Evolutionary conservation across 2,329 filamentous ascomycete species (phyloP), one percentile per base, ranked within the genome.

Genomic region (Alternaria solani): DNA sequence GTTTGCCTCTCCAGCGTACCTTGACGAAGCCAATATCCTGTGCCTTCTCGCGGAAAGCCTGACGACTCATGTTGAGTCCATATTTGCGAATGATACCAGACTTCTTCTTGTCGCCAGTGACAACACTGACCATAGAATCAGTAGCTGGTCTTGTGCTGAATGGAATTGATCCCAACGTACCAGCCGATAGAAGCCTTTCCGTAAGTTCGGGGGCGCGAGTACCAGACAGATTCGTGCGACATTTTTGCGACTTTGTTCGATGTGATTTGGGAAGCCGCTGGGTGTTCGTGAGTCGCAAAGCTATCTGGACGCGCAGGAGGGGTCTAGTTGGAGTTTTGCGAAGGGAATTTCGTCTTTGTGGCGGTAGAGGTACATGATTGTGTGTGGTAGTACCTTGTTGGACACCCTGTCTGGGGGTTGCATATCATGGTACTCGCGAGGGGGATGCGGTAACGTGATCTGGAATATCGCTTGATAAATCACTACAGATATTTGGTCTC

Each of bases 21-120:
- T 89, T 89, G 79, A 84, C 80, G 81, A 89, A 89, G 64, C 87
- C 87, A 76, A 89, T 89, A 78, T 89, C 87, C 71, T 80, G 78
- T 67, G 84, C 82, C 84, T 89, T 89, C 82, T 89, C 87, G 70
- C 87, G 79, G 82, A 89, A 89, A 82, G 87, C 89, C 81, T 87
- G 84, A 81, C 87, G 85, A 82, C 87, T 88, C 83, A 89, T 88
- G 76, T 96, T 93, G 76, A 97, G 87, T 79, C 94, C 94, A 85
- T 98, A 98, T 86, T 99, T 99, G 87, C 95, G 94, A 87, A 99
- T 97, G 75, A 99, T 88, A 93, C 95, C 95, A 76, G 94, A 94
- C 18, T 68, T 68, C 57, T 75, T 75, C 57, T 67, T 73, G 20
- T 65, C 61, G 38, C 72, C 72, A 0, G 70, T 75, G 1, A 75